These are phyloP conservation scores for Fusarium chaquense DNA, from an alignment of 2,329 filamentous ascomycete genomes.

Conservation along the genomic window DNA sequence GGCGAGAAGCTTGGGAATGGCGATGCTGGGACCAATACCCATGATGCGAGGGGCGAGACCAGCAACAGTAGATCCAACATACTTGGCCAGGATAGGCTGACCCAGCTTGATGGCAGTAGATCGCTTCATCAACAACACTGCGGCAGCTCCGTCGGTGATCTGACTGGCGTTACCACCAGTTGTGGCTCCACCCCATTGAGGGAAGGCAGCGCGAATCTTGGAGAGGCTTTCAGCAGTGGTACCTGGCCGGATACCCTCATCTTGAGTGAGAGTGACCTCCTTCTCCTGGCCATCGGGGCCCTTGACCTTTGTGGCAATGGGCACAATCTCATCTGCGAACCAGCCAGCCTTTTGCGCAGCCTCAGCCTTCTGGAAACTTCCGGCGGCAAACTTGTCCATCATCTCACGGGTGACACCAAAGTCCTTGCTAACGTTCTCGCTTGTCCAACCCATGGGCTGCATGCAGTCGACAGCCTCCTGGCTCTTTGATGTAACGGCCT, in stretches of 20 bases:
- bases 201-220: slow-evolving; percentile 92
- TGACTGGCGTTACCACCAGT: slow-evolving; percentile 96
- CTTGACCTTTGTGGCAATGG: slow-evolving; percentile 85
- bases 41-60: slow-evolving; percentile 94
- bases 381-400: slow-evolving; percentile 88
- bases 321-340: slow-evolving; percentile 94
- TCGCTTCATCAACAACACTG: slow-evolving; percentile 93
- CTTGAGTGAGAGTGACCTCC: slow-evolving; percentile 81
- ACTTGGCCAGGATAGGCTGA: slow-evolving; percentile 94
- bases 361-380: slow-evolving; percentile 90
- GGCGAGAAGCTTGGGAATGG: slow-evolving; percentile 83
- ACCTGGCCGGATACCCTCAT: slow-evolving; percentile 91
- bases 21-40: slow-evolving; percentile 86
- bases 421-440: slow-evolving; percentile 93
- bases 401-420: slow-evolving; percentile 84
- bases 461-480: slow-evolving; percentile 88
- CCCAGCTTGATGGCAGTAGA: slow-evolving; percentile 87
- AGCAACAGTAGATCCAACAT: slow-evolving; percentile 89
- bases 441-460: slow-evolving; percentile 98
- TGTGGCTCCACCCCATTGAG: slow-evolving; percentile 85
- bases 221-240: slow-evolving; percentile 84
- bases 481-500: slow-evolving; percentile 75
- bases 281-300: slow-evolving; percentile 84
- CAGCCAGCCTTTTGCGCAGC: slow-evolving; percentile 88
- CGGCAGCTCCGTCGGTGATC: slow-evolving; percentile 93